A percentile compares a stretch with the other conserved stretches of the same genome.
phyloP scores from a whole-genome alignment of 2,329 filamentous ascomycete genomes.

The Calonectria hongkongensis region DNA sequence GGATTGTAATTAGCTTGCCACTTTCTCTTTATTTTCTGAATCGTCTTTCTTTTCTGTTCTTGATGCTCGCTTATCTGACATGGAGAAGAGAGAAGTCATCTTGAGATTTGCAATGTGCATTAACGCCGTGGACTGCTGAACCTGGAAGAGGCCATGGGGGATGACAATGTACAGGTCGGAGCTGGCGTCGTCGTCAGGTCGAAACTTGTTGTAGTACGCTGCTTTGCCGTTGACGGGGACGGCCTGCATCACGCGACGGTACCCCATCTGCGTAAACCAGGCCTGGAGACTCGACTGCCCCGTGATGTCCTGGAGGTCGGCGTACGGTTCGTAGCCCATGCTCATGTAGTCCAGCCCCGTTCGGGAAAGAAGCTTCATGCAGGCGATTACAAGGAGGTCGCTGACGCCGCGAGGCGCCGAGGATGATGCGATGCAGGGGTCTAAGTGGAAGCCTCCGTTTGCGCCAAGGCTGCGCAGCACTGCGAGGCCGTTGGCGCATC shows the following conservation, averaged over 20 bases:
- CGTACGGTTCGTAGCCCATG: constrained; percentile 47
- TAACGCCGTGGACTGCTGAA: constrained; percentile 44
- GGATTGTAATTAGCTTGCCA: neutral
- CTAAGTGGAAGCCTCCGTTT: constrained; percentile 47
- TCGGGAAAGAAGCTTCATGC: constrained; percentile 44
- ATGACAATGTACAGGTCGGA: constrained; percentile 47
- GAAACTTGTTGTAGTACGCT: constrained; percentile 48
- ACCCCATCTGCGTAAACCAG: constrained; percentile 35
- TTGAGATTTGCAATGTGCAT: constrained; percentile 46
- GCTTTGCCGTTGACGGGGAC: constrained; percentile 46
- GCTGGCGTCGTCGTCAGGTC: constrained; percentile 43
- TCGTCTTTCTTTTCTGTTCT: neutral
- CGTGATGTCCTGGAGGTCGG: constrained; percentile 31
- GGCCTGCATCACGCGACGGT: constrained; percentile 43
- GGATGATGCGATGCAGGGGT: constrained; percentile 47
- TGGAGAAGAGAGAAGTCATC: constrained; percentile 25
- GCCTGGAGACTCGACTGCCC: constrained; percentile 28
- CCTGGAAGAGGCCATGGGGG: constrained; percentile 37
- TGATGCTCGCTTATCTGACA: constrained; percentile 7
- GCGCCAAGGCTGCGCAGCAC: constrained; percentile 46
- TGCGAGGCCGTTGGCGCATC: constrained; percentile 44
- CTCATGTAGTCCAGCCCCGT: constrained; percentile 47
- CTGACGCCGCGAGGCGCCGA: constrained; percentile 40
- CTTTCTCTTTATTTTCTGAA: neutral
- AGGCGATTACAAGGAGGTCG: constrained; percentile 46